phyloP scores from a whole-genome alignment of 495 filamentous ascomycete genomes.

The Tetracladium setigerum region DNA sequence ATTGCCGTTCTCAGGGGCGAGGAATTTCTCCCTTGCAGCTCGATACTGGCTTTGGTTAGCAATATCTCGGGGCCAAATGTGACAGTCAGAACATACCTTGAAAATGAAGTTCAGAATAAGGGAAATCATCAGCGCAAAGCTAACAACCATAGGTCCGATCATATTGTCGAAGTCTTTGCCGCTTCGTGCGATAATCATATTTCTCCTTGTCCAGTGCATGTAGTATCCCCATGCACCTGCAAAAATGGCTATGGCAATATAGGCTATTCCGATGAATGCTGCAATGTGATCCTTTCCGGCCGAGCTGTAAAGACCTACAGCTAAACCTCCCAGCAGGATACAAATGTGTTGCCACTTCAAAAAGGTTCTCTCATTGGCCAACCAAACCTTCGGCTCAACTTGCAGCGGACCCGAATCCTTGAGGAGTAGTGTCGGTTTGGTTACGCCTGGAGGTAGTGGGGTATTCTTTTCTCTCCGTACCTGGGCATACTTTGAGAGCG shows the following conservation, averaged over 20 bases:
- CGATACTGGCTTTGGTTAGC: constrained; percentile 5
- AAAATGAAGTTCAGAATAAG: constrained; percentile 85
- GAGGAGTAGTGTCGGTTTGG: constrained; percentile 72
- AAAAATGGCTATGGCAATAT: constrained; percentile 75
- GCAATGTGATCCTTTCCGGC: constrained; percentile 70
- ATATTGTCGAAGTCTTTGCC: constrained; percentile 89
- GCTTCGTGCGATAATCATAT: constrained; percentile 75
- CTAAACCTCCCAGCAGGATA: constrained; percentile 73
- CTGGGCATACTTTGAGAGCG: constrained; percentile 60
- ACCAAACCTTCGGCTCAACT: constrained; percentile 96
- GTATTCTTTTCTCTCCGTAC: constrained; percentile 32
- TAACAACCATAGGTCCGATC: constrained; percentile 76
- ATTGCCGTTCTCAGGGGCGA: not conserved
- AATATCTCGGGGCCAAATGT: not conserved
- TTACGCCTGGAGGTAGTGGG: constrained; percentile 74
- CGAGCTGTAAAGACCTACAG: constrained; percentile 80
- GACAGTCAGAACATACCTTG: constrained; percentile 39
- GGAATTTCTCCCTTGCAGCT: constrained; percentile 5
- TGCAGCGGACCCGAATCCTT: constrained; percentile 87
- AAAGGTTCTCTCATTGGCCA: constrained; percentile 95
- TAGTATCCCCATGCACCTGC: constrained; percentile 81
- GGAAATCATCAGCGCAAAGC: constrained; percentile 67
- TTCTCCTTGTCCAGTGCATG: constrained; percentile 65
- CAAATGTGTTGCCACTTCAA: constrained; percentile 96
- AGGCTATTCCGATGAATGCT: constrained; percentile 66